Evolutionary conservation across 73 alveolate genomes (phyloP).

Genomic region (Durusdinium trenchii): DNA sequence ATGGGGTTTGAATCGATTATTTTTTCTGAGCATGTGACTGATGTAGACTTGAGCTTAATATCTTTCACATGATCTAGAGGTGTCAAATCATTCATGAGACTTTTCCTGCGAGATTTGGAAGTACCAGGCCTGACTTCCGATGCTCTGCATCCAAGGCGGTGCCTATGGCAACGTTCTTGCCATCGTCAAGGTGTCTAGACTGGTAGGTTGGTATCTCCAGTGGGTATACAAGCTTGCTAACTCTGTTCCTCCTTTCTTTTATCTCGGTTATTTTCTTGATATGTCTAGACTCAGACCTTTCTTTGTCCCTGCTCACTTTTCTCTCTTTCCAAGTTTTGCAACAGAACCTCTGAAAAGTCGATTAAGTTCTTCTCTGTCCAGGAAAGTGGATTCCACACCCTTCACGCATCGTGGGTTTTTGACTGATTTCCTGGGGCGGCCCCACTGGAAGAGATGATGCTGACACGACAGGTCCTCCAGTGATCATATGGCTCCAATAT

Average conservation of each 20-base stretch:
- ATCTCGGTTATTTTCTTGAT: too few relatives aligned
- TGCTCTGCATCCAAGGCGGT: conserved; percentile 57
- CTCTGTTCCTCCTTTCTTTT: too few relatives aligned
- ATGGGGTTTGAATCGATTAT: not conserved
- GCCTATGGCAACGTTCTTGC: not conserved
- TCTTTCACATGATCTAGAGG: not conserved
- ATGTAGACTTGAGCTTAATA: not conserved
- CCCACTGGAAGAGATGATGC: too few relatives aligned
- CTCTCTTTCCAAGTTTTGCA: not conserved
- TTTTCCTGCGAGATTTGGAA: not conserved
- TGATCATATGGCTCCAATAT: too few relatives aligned
- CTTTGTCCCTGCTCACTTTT: not conserved
- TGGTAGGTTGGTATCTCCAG: too few relatives aligned
- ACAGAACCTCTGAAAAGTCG: not conserved
- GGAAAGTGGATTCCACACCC: not conserved
- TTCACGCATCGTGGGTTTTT: not conserved
- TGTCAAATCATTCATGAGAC: not conserved
- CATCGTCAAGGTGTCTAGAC: not conserved
- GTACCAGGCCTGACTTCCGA: conserved; percentile 32
- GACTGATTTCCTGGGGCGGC: too few relatives aligned
- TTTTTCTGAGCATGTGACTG: not conserved
- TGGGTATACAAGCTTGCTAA: too few relatives aligned
- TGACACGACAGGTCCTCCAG: too few relatives aligned
- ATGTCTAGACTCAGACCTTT: too few relatives aligned
- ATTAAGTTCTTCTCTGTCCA: not conserved